phyloP scores from a whole-genome alignment of 495 filamentous ascomycete species.

The Penicillium canariense region DNA sequence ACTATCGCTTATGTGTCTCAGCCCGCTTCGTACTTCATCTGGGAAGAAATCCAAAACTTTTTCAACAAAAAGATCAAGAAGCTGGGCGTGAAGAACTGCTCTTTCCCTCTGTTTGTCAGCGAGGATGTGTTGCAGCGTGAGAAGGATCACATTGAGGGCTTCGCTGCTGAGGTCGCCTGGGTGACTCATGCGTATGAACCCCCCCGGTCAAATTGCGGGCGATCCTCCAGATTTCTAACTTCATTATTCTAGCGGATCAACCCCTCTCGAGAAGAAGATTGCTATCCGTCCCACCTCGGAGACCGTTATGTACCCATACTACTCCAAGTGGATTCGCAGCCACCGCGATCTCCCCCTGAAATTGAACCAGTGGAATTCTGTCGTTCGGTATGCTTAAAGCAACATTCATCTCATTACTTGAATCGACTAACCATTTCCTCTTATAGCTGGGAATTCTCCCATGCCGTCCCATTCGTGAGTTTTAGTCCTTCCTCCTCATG shows the following conservation, averaged over 20 bases:
- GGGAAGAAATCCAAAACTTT: conserved; percentile 87
- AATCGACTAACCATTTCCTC: conserved; percentile 65
- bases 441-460: too few species aligned
- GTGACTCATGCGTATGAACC: conserved; percentile 80
- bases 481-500: too few species aligned
- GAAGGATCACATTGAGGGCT: conserved; percentile 96
- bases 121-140: conserved; percentile 87
- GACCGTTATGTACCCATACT: conserved; percentile 94
- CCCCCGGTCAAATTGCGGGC: neutral
- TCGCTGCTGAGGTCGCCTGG: conserved; percentile 97
- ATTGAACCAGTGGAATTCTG: conserved; percentile 88
- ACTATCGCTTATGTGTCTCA: conserved; percentile 19
- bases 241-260: conserved; percentile 57
- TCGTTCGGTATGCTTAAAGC: conserved; percentile 52
- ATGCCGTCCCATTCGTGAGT: too few species aligned
- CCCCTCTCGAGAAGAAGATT: conserved; percentile 88
- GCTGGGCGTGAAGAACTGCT: conserved; percentile 89
- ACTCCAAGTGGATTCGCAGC: conserved; percentile 91
- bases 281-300: conserved; percentile 95
- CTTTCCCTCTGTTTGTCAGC: conserved; percentile 92
- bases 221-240: conserved; percentile 20
- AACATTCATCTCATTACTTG: neutral
- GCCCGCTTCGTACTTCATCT: conserved; percentile 80
- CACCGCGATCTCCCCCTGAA: conserved; percentile 90
- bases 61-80: conserved; percentile 85